Evolutionary conservation across 169 alveolate genomes (phyloP).

Genomic region (Cyclospora cayetanensis): DNA sequence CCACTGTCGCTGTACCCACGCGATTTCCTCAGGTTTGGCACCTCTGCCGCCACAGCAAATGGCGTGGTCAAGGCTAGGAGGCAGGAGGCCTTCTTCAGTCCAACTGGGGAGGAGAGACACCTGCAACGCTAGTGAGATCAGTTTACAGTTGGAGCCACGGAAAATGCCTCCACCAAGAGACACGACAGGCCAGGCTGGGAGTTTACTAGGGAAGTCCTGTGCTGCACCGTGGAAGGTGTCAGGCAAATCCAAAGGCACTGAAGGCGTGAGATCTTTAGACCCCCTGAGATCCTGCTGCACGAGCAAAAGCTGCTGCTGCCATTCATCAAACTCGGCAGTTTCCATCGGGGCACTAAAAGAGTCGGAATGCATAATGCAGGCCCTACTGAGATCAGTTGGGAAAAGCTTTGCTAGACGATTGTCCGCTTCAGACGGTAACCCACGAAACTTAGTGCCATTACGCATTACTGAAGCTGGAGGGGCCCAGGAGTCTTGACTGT

Average conservation of each 20-base stretch:
- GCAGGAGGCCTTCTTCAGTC: conserved; percentile 45
- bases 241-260: background rate
- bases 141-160: conserved; percentile 22
- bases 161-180: conserved; percentile 66
- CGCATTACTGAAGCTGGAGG: background rate
- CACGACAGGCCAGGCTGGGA: conserved; percentile 40
- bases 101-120: conserved; percentile 37
- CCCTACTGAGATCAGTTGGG: conserved; percentile 59
- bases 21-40: conserved; percentile 3
- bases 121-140: conserved; percentile 32
- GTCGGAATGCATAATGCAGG: conserved; percentile 46
- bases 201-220: background rate
- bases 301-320: conserved; percentile 64
- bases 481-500: background rate
- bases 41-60: conserved; percentile 54
- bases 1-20: conserved; percentile 52
- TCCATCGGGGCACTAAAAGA: conserved; percentile 47
- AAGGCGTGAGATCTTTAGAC: background rate
- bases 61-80: conserved; percentile 38
- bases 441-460: too few relatives aligned
- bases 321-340: conserved; percentile 49
- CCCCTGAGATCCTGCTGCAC: conserved; percentile 32
- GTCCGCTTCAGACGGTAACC: background rate
- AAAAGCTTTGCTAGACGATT: background rate
- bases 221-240: background rate